phyloP scores from a whole-genome alignment of 75 land plant genomes.

The Sequoiadendron giganteum region DNA sequence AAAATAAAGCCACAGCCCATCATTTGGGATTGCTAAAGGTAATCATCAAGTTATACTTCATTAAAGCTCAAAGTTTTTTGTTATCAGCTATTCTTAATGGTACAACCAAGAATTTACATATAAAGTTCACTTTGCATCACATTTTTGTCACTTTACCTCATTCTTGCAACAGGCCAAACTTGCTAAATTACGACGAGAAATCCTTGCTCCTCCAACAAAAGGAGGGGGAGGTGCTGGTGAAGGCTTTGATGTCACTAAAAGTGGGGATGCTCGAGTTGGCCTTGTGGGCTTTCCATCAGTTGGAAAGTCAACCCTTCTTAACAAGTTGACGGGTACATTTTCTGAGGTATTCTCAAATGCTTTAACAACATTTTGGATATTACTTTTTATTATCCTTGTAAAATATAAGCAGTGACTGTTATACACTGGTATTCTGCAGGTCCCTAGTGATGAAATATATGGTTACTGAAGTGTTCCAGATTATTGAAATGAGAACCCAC shows the following conservation, averaged over 20 bases:
- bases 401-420: background rate
- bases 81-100: background rate
- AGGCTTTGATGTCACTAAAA: conserved; percentile 99
- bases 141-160: background rate
- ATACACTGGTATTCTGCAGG: background rate
- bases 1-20: conserved; percentile 99
- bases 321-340: conserved; percentile 97
- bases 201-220: conserved; percentile 82
- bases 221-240: conserved; percentile 94
- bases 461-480: background rate
- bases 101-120: background rate
- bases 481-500: background rate
- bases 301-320: conserved; percentile 95
- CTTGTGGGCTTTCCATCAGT: conserved; percentile 99
- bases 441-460: conserved; percentile 8
- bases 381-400: background rate
- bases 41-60: background rate
- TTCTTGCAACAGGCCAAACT: conserved; percentile 75
- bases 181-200: conserved; percentile 92
- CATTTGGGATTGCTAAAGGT: conserved; percentile 98
- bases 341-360: conserved; percentile 71
- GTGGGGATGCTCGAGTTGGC: conserved; percentile 99
- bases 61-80: background rate
- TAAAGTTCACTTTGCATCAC: background rate
- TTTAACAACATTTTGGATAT: conserved; percentile 4